These are phyloP conservation scores for Pythium monospermum DNA, from an alignment of 352 stramenopile species.

Conservation along the genomic window DNA sequence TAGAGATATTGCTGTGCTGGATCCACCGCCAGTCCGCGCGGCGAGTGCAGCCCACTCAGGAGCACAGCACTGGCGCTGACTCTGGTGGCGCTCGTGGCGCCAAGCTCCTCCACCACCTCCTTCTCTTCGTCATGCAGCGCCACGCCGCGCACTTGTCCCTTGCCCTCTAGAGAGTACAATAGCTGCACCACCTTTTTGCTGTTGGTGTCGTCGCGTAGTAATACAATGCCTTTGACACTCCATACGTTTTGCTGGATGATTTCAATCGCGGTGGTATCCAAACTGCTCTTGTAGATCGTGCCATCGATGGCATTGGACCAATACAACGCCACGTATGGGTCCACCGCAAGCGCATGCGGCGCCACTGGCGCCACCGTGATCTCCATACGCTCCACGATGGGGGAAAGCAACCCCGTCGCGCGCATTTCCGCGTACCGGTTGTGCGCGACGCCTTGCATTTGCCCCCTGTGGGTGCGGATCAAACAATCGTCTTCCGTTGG, in stretches of 20 bases:
- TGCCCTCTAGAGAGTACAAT: conserved; percentile 55
- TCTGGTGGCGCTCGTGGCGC: too few species aligned
- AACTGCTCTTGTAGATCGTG: conserved; percentile 52
- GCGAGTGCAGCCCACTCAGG: conserved; percentile 36
- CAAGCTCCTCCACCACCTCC: not conserved
- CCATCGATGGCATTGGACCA: conserved; percentile 71
- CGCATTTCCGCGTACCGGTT: conserved; percentile 50
- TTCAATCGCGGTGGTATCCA: conserved; percentile 37
- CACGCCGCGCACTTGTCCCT: conserved; percentile 57
- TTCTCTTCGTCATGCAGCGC: conserved; percentile 3
- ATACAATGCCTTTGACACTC: conserved; percentile 44
- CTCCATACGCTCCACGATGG: conserved; percentile 47
- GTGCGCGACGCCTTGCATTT: conserved; percentile 36
- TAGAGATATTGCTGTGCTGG: conserved; percentile 31
- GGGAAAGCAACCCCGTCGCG: conserved; percentile 33
- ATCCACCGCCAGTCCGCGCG: conserved; percentile 47
- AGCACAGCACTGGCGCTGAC: conserved; percentile 15
- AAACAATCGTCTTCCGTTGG: conserved; percentile 32
- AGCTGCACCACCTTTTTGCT: conserved; percentile 16
- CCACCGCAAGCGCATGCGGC: conserved; percentile 45
- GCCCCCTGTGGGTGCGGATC: conserved; percentile 41
- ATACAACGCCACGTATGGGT: conserved; percentile 40
- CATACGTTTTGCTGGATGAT: conserved; percentile 38
- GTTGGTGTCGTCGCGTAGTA: conserved; percentile 13
- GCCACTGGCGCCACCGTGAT: conserved; percentile 29